phyloP scores from a whole-genome alignment of 2,329 filamentous ascomycete species.

The Podosphaera leucotricha region DNA sequence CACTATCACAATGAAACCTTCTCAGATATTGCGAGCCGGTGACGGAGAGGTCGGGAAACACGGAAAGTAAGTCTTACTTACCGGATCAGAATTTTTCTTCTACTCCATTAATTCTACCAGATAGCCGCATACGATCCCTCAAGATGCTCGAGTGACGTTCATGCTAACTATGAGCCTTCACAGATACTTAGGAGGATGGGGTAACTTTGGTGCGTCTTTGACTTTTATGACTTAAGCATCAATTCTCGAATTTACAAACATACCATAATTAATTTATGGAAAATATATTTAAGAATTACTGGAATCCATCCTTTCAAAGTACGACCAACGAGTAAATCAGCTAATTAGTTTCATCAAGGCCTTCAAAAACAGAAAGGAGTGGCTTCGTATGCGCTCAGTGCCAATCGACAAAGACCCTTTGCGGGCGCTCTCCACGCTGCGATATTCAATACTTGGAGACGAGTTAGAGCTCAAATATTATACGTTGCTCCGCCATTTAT shows the following conservation, averaged over 20 bases:
- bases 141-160: conserved; percentile 4
- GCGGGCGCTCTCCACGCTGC: conserved; percentile 57
- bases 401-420: conserved; percentile 76
- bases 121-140: not conserved
- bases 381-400: conserved; percentile 48
- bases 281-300: not conserved
- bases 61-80: conserved; percentile 15
- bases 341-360: conserved; percentile 18
- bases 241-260: not conserved
- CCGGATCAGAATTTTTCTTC: not conserved
- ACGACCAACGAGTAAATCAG: not conserved
- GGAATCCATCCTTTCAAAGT: not conserved
- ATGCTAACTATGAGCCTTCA: conserved; percentile 10
- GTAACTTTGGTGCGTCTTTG: conserved; percentile 15
- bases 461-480: conserved; percentile 65
- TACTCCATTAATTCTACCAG: not conserved
- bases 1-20: conserved; percentile 15
- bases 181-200: conserved; percentile 16
- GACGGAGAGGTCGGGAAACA: conserved; percentile 15
- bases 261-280: not conserved
- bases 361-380: conserved; percentile 38
- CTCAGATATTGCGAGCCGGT: conserved; percentile 14
- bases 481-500: conserved; percentile 68
- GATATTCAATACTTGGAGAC: conserved; percentile 87
- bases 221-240: not conserved